phyloP scores from a whole-genome alignment of 495 filamentous ascomycete species.

The Daldinia loculata region DNA sequence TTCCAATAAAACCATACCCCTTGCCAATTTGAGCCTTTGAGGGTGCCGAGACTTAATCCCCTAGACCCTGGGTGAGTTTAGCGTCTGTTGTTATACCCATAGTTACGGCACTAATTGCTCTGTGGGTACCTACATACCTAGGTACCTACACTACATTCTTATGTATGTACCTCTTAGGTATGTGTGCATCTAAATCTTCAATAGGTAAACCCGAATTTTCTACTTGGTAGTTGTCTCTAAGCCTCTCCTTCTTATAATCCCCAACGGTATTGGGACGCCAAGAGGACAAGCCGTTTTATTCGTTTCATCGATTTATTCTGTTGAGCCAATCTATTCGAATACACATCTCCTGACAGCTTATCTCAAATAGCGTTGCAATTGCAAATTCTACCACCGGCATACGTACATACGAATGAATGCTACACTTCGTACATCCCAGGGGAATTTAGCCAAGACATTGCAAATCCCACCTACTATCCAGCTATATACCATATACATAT shows the following conservation, averaged over 20 bases:
- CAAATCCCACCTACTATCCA: conserved; percentile 14
- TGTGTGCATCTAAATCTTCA: not conserved
- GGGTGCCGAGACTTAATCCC: conserved; percentile 31
- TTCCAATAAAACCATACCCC: conserved; percentile 27
- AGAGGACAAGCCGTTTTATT: conserved; percentile 1
- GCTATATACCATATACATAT: not conserved
- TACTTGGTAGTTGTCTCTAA: not conserved
- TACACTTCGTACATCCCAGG: conserved; percentile 8
- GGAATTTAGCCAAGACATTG: conserved; percentile 38
- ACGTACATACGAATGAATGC: not conserved
- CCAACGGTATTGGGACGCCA: not conserved
- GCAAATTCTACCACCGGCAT: conserved; percentile 4
- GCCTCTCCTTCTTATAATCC: not conserved
- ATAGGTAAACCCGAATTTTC: not conserved
- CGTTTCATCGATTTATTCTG: not conserved
- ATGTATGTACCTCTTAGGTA: too few relatives aligned
- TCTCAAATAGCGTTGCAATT: conserved; percentile 28
- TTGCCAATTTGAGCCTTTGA: conserved; percentile 36
- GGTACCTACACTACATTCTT: too few relatives aligned
- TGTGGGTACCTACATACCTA: not conserved
- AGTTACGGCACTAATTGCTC: conserved; percentile 13
- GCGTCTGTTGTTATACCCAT: not conserved
- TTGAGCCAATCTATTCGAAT: not conserved
- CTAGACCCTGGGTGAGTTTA: conserved; percentile 18
- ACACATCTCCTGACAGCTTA: not conserved